Evolutionary conservation across 306 rosid species (phyloP).

Genomic region (Comarum palustre): DNA sequence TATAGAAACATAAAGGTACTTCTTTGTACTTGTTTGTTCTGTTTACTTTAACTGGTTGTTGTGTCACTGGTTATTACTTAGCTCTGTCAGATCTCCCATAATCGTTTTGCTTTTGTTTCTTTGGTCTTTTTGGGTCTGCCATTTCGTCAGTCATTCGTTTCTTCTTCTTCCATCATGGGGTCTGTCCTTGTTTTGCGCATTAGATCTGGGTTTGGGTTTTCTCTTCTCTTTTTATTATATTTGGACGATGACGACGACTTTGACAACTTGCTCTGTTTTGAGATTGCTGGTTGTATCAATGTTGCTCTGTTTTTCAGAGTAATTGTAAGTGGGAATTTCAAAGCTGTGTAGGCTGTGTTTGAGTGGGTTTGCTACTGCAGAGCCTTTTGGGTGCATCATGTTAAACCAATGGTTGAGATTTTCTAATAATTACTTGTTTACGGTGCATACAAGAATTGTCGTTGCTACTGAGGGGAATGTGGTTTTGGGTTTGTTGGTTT

Average conservation of each 20-base stretch:
- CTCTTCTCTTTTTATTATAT: not conserved
- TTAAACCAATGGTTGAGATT: no score
- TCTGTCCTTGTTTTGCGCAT: not conserved
- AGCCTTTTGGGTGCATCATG: no score
- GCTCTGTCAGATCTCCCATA: not conserved
- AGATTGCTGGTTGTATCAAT: not conserved
- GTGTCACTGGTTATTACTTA: not conserved
- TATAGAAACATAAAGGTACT: not conserved
- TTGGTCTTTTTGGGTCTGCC: not conserved
- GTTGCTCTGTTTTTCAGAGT: slow-evolving; percentile 15
- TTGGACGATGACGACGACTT: not conserved
- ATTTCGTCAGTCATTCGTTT: slow-evolving; percentile 1
- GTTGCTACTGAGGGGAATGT: no score
- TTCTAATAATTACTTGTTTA: no score
- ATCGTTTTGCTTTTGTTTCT: not conserved
- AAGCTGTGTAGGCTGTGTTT: not conserved
- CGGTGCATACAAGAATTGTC: no score
- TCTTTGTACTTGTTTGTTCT: not conserved
- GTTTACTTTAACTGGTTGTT: not conserved
- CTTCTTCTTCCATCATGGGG: slow-evolving; percentile 1
- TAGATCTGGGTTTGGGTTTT: slow-evolving; percentile 26
- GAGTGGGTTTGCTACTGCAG: not conserved
- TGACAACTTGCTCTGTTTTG: slow-evolving; percentile 1
- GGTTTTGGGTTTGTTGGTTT: not conserved
- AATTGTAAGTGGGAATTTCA: not conserved